A percentile compares a stretch with the other conserved stretches of the same genome.
phyloP scores from a whole-genome alignment of 148 eudicot genomes.

The Rhododendron ovatum region DNA sequence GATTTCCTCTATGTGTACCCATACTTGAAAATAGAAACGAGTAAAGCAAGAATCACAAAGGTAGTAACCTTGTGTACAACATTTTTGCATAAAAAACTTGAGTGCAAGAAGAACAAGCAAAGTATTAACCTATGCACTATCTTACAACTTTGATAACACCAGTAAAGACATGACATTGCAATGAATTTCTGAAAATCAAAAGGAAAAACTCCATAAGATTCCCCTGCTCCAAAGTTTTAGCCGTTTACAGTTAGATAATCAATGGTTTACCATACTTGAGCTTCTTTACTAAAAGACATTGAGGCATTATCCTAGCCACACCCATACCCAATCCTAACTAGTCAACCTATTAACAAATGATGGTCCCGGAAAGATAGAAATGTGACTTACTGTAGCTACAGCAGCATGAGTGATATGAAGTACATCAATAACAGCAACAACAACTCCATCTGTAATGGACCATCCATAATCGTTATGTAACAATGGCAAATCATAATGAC shows the following conservation, averaged over 20 bases:
- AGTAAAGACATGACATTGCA: background rate
- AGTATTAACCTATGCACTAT: background rate
- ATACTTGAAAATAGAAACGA: background rate
- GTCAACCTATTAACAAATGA: background rate
- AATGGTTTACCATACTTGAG: background rate
- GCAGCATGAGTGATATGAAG: conserved; percentile 93
- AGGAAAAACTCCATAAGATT: background rate
- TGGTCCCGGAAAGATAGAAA: background rate
- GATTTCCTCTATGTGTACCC: background rate
- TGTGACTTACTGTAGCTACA: conserved; percentile 77
- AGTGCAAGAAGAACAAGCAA: background rate
- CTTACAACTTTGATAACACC: background rate
- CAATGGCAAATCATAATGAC: background rate
- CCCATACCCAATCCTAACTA: background rate
- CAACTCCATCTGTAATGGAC: conserved; percentile 57
- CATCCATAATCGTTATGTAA: conserved; percentile 19
- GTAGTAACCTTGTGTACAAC: background rate
- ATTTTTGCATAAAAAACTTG: background rate
- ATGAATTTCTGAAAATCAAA: background rate
- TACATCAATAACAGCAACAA: conserved; percentile 94
- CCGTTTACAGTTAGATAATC: background rate
- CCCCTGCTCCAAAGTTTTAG: background rate
- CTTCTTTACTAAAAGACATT: background rate
- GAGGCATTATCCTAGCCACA: background rate
- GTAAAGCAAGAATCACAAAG: background rate